Conservation (phyloP, 805 yeast species). For the Kluyveromyces lactis region DNA sequence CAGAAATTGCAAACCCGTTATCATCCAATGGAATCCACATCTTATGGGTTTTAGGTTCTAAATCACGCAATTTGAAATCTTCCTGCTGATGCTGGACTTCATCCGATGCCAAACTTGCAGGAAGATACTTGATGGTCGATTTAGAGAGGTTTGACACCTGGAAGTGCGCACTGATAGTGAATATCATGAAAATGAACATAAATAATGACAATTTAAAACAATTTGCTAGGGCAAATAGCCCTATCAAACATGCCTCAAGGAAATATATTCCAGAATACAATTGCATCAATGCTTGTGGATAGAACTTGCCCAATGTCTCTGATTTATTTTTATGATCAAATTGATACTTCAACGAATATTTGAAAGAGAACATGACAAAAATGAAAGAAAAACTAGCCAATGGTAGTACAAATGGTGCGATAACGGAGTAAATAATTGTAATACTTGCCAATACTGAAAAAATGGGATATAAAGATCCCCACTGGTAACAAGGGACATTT, state of each 20-base stretch:
- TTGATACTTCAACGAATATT: constrained; percentile 55
- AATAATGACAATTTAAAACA: constrained; percentile 34
- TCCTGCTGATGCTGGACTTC: constrained; percentile 1
- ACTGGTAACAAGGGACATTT: constrained; percentile 40
- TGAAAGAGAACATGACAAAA: constrained; percentile 55
- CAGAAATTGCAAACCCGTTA: constrained; percentile 27
- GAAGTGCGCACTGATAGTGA: constrained; percentile 52
- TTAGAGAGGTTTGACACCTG: constrained; percentile 39
- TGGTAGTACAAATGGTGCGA: constrained; percentile 69
- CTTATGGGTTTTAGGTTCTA: constrained; percentile 8
- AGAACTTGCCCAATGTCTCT: constrained; percentile 63
- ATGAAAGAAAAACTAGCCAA: constrained; percentile 50
- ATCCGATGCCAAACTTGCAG: constrained; percentile 16
- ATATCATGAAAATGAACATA: constrained; percentile 42
- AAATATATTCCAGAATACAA: constrained; percentile 77
- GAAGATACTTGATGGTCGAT: constrained; percentile 31
- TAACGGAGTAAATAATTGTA: constrained; percentile 67
- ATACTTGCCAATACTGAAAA: constrained; percentile 73
- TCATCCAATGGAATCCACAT: constrained; percentile 40
- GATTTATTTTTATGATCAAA: constrained; percentile 43
- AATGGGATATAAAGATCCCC: constrained; percentile 77
- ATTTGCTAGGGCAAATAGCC: constrained; percentile 61
- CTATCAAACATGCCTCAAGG: constrained; percentile 68
- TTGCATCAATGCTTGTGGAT: constrained; percentile 69
- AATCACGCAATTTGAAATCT: constrained; percentile 6